Conservation (phyloP, 306 rosid species). For the Dryas drummondii region DNA sequence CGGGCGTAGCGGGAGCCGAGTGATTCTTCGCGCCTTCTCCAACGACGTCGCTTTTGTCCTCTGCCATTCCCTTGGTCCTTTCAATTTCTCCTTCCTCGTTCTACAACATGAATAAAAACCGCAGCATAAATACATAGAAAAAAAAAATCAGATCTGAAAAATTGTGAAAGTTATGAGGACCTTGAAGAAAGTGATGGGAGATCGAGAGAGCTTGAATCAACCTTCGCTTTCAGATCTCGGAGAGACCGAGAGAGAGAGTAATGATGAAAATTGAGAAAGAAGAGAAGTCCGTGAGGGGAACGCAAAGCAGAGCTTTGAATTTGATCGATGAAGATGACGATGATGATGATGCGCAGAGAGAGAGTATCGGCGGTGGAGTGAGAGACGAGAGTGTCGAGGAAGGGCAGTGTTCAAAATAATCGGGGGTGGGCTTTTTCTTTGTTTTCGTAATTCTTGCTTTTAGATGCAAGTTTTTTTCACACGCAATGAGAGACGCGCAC, state of each 20-base stretch:
- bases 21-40: constrained; percentile 63
- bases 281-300: constrained; percentile 25
- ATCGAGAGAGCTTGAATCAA: constrained; percentile 26
- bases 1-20: constrained; percentile 16
- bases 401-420: neutral
- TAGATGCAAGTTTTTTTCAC: neutral
- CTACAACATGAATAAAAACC: neutral
- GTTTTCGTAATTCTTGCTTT: neutral
- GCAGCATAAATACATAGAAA: neutral
- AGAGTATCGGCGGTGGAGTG: constrained; percentile 22
- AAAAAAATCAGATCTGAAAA: neutral
- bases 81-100: neutral
- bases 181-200: neutral
- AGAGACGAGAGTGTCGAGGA: constrained; percentile 16
- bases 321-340: constrained; percentile 4
- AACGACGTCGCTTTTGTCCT: constrained; percentile 47
- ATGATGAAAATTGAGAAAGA: constrained; percentile 12
- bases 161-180: neutral
- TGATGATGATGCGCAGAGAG: neutral
- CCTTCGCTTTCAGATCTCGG: constrained; percentile 35
- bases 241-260: neutral
- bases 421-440: neutral
- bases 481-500: neutral
- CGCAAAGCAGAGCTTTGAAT: constrained; percentile 23
- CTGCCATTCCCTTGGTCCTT: constrained; percentile 51